Base-by-base conservation (phyloP, 2,329 filamentous ascomycete genomes). In the Fusarium papillatum region DNA sequence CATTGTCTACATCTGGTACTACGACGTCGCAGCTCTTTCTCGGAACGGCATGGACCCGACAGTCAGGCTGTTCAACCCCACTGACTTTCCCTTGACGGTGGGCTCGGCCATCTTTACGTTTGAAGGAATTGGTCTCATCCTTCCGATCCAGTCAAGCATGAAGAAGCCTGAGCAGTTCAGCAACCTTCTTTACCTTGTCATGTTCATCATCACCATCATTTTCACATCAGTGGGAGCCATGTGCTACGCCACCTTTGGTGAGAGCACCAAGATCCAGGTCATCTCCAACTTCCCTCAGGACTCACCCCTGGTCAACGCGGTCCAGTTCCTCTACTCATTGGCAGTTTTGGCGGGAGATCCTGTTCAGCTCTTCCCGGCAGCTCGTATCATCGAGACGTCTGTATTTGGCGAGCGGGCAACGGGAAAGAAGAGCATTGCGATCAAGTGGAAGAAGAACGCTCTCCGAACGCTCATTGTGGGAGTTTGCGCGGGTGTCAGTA, bases 71-170 rank as follows among this genome's bases (percentile, higher is more conserved):
- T 95, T 95, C 87, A 95, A 95, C 82, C 91, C 93, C 0, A 85
- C 87, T 31, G 87, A 90, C 68, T 95, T 93, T 81, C 93, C 93
- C 0, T 85, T 95, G 66, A 95, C 93, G 31, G 89, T 95, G 60
- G 93, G 93, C 64, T 91, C 92, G 3, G 91, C 93, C 43, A 95
- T 95, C 80, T 95, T 95, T 84, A 95, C 93, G 0, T 95, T 95
- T 77, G 93, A 95, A 81, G 93, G 93, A 60, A 95, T 95, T 59
- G 93, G 93, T 1, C 89, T 95, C 29, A 94, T 95, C 74, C 86
- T 95, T 11, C 93, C 93, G 0, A 95, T 95, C 66, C 93, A 95
- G 81, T 93, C 92, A 11, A 93, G 91, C 68, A 95, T 95, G 93
- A 90, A 90, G 78, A 86, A 92, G 69, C 93, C 93, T 0, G 86